Evolutionary conservation across 495 filamentous ascomycete genomes (phyloP).

Genomic region (Aspergillus sparsus): DNA sequence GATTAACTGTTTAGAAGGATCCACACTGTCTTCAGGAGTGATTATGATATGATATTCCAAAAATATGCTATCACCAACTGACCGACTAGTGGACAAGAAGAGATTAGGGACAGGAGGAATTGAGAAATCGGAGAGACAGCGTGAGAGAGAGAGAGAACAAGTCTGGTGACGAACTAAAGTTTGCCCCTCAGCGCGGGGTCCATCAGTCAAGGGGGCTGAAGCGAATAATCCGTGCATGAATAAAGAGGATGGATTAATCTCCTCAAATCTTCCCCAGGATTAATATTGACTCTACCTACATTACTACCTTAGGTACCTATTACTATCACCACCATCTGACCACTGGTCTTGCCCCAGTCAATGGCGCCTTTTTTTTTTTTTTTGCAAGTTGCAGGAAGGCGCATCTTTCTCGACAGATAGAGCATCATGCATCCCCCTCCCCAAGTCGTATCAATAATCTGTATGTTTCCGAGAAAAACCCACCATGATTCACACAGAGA

Average conservation of each 20-base stretch:
- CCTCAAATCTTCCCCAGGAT: slow-evolving; percentile 5
- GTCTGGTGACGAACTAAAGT: slow-evolving; percentile 2
- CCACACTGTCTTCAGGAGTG: too few species aligned
- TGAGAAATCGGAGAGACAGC: background rate
- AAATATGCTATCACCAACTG: background rate
- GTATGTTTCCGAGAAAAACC: slow-evolving; percentile 6
- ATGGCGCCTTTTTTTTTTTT: background rate
- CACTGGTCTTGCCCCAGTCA: background rate
- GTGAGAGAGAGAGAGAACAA: background rate
- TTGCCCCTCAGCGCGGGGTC: background rate
- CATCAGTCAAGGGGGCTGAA: background rate
- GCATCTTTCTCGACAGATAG: slow-evolving; percentile 13
- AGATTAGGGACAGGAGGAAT: background rate
- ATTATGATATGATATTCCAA: background rate
- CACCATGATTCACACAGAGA: background rate
- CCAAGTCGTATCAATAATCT: background rate
- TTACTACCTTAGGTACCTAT: background rate
- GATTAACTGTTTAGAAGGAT: background rate
- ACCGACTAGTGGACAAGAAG: background rate
- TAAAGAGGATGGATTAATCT: background rate
- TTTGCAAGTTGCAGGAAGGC: slow-evolving; percentile 3
- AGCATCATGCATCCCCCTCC: background rate
- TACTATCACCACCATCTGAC: background rate
- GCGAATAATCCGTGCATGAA: slow-evolving; percentile 1
- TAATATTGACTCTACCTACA: background rate